Base-by-base conservation (phyloP, 164 flowering plant genomes). In the Hamamelis virginiana region DNA sequence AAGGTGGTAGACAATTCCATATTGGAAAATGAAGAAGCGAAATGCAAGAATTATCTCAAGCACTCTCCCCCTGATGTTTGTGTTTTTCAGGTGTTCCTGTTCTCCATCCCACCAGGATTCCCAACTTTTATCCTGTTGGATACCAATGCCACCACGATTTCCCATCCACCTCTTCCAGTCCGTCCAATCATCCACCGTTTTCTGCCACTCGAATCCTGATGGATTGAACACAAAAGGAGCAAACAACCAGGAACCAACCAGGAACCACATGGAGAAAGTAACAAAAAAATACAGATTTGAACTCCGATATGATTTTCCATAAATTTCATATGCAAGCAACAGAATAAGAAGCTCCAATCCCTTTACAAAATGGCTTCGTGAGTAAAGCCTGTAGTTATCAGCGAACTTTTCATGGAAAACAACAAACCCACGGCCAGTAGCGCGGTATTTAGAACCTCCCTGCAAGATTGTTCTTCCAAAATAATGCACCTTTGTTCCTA, bases 81-180 rank as follows among this genome's bases (percentile, higher is more conserved):
- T 88, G 78, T 77, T 26, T 67, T 84, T 91, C 67, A 95, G 78
- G 74, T 95, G 97, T 23, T 86, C 97, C 66, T 87, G 94, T 69
- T 91, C 97, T 66, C 55, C 85, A 57, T 90, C 91, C 97, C 97
- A 92, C 99, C 99, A 95, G 8, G 97, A 87, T 71, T 95, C 97
- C 99, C 99, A 95, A 77, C 98, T 95, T 74, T 80, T 90, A 61
- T 93, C 92, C 8, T 74, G 76, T 57, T 77, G 75, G 75, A 92
- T 90, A 51, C 98, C 98, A 41, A 95, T 95, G 43, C 99, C 99
- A 62, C 99, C 99, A 45, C 94, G 96, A 72, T 91, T 92, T 52
- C 94, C 98, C 95, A 95, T 91, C 99, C 99, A 95, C 82, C 91
- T 85, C 73, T 91, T 95, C 99, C 99, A 95, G 56, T 95, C 95